Conservation (phyloP, 768 basidiomycete species). For the Termitomyces sp. region DNA sequence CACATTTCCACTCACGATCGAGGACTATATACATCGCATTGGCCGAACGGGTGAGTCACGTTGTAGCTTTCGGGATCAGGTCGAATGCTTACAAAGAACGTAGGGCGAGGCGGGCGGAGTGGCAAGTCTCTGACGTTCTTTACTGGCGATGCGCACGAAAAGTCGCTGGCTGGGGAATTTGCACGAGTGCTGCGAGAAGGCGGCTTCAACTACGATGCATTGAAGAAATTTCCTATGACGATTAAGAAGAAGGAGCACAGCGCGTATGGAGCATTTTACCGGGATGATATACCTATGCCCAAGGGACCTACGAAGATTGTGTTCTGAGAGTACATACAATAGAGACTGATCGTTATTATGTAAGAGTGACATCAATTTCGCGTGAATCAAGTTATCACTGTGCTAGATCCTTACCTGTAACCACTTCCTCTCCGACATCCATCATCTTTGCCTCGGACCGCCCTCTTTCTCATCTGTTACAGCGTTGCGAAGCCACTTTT, state of each 20-base stretch:
- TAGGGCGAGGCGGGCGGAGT: conserved; percentile 82
- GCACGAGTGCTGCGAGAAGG: conserved; percentile 87
- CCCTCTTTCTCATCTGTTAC: neutral
- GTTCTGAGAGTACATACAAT: conserved; percentile 33
- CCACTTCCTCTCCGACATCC: conserved; percentile 3
- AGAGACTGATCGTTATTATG: conserved; percentile 9
- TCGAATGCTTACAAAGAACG: conserved; percentile 17
- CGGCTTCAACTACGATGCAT: conserved; percentile 68
- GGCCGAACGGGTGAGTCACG: conserved; percentile 69
- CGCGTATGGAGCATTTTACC: conserved; percentile 83
- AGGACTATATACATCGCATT: conserved; percentile 89
- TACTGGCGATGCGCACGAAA: conserved; percentile 85
- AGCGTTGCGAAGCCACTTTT: neutral
- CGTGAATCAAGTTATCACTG: conserved; percentile 1
- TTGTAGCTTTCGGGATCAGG: conserved; percentile 1
- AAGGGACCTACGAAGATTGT: conserved; percentile 73
- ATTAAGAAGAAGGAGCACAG: conserved; percentile 95
- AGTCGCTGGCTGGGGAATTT: conserved; percentile 85
- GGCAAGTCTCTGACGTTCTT: conserved; percentile 97
- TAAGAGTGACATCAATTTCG: conserved; percentile 16
- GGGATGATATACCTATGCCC: conserved; percentile 57
- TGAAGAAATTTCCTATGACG: conserved; percentile 90
- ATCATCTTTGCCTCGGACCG: neutral
- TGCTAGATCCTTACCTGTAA: neutral
- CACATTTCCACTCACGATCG: conserved; percentile 95